Evolutionary conservation across 345 rosid genomes (phyloP), one percentile per base, ranked within the genome.

Genomic region (Linum usitatissimum): DNA sequence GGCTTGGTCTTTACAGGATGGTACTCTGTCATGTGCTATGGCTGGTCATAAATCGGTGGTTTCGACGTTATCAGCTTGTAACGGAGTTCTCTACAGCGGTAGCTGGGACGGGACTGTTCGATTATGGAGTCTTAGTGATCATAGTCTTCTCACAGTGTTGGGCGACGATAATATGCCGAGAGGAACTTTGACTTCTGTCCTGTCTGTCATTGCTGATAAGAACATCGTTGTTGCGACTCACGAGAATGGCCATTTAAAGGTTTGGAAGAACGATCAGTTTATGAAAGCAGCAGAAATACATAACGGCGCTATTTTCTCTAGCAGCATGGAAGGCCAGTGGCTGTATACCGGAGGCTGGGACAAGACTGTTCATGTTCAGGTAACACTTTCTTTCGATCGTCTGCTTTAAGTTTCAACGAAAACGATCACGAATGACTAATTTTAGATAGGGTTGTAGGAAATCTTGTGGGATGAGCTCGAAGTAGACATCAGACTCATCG

Each of bases 91-190:
- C 64, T 85, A 89, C 61, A 87, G 98, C 51, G 97, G 98, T 55
- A 87, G 98, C 71, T 87, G 95, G 92, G 98, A 89, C 78, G 97
- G 98, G 67, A 87, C 88, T 55, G 67, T 92, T 62, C 67, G 89
- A 63, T 75, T 92, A 63, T 89, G 97, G 98, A 81, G 88, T 76
- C 81, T 89, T 40, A 77, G 76, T 78, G 95, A 92, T 78, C 91
- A 87, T 61, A 75, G 83, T 75, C 78, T 83, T 63, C 72, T 92
- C 81, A 77, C 91, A 15, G 86, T 89, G 38, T 74, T 89, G 70
- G 90, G 86, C 40, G 86, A 81, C 60, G 86, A 78, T 64, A 65
- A 78, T 64, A 65, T 71, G 57, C 75, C 75, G 3, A 83, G 93
- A 72, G 84, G 93, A 72, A 71, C 67, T 51, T 66, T 71, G 68